Base-by-base conservation (phyloP, 257 asterid genomes). In the Solanum rostratum region DNA sequence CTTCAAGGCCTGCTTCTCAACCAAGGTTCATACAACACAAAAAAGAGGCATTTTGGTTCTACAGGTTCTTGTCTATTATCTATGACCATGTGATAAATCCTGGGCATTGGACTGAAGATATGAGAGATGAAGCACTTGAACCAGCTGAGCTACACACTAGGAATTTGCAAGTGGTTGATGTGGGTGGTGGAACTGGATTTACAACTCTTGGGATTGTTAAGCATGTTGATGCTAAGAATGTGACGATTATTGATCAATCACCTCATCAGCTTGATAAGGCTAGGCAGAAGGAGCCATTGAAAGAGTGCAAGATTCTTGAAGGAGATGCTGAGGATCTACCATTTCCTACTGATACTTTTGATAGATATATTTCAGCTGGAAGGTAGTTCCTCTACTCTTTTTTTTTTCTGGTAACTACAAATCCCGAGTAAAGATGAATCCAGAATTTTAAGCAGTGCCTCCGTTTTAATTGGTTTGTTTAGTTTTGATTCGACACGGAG, bases 221-320 rank as follows among this genome's bases (percentile, higher is more conserved):
- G 89, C 88, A 89, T 78, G 99, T 96, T 46, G 95, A 95, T 89
- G 99, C 98, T 7, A 93, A 95, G 90, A 96, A 96, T 88, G 98
- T 95, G n/a, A 95, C 99, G 4, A 95, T 96, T 94, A 97, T 96
- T 14, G 99, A 96, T 86, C 99, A 96, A 89, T 96, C 99, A 0
- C 99, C 99, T n/a, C 98, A 95, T 70, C 99, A 96, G 92, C 97
- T 96, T 79, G 98, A 93, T 2, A 96, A 94, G 88, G 98, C 99
- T 70, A 94, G 93, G 92, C 52, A 91, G 86, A 96, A 96, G 91
- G 97, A 91, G 92, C 93, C 97, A 0, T 88, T 96, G 90, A 94
- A 95, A 91, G 98, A 94, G 18, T 96, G 99, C 88, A 93, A 85
- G 81, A 93, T 96, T 4, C 65, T 97, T 46, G 98, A 94, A 86